phyloP scores from a whole-genome alignment of 148 eudicot species.

The Spergularia bocconei region DNA sequence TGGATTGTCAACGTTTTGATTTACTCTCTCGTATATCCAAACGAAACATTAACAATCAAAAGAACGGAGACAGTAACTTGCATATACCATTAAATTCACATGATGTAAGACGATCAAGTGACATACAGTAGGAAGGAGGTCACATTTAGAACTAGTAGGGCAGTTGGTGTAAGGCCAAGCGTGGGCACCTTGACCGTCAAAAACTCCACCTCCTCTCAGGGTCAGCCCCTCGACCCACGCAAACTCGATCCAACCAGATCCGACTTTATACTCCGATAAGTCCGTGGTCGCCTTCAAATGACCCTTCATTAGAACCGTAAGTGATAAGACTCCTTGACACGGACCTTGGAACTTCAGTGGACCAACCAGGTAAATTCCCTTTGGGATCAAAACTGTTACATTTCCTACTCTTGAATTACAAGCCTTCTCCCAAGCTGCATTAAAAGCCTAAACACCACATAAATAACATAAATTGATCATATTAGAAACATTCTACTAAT shows the following conservation, averaged over 20 bases:
- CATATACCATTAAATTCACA: neutral
- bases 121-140: conserved; percentile 44
- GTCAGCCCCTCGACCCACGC: conserved; percentile 40
- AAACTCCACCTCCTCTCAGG: conserved; percentile 47
- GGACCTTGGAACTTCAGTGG: conserved; percentile 44
- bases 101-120: neutral
- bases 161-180: conserved; percentile 52
- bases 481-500: neutral
- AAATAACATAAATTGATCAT: neutral
- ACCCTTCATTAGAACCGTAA: conserved; percentile 34
- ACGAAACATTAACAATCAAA: too few relatives aligned
- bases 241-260: conserved; percentile 50
- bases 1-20: too few relatives aligned
- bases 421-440: conserved; percentile 36
- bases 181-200: conserved; percentile 53
- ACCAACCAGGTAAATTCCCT: conserved; percentile 38
- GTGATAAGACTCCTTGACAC: conserved; percentile 25
- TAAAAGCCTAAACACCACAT: conserved; percentile 29
- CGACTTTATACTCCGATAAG: conserved; percentile 31
- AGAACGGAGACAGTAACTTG: neutral
- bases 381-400: conserved; percentile 34
- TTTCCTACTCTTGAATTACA: conserved; percentile 24
- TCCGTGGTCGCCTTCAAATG: conserved; percentile 48
- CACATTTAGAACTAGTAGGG: conserved; percentile 34
- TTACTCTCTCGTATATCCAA: too few relatives aligned